Conservation (phyloP, 192 early-diverging fungal species). For the Coemansia sp. region DNA sequence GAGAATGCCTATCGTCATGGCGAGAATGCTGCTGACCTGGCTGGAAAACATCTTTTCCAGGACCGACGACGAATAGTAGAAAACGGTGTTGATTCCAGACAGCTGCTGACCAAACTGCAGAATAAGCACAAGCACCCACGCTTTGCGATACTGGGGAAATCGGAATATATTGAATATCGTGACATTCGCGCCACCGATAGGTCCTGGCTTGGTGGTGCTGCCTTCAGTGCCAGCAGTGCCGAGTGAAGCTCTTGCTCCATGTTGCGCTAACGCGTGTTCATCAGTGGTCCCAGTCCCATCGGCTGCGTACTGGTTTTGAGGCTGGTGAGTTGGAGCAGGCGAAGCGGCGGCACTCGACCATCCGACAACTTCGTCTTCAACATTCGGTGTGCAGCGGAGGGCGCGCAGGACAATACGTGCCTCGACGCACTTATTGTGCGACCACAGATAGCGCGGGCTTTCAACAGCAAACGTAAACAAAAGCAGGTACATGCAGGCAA, state of each 20-base stretch:
- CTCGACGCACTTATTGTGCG: constrained; percentile 27
- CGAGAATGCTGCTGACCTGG: constrained; percentile 62
- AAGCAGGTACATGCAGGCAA: constrained; percentile 53
- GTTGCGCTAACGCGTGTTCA: neutral
- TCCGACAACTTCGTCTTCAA: constrained; percentile 40
- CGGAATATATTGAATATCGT: constrained; percentile 50
- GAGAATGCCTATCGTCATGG: constrained; percentile 76
- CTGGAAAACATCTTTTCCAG: constrained; percentile 64
- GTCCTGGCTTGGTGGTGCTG: constrained; percentile 11
- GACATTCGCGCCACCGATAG: constrained; percentile 12
- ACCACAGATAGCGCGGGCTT: constrained; percentile 69
- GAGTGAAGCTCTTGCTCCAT: neutral
- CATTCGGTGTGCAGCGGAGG: constrained; percentile 34
- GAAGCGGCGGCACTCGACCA: constrained; percentile 15
- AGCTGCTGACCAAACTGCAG: constrained; percentile 84
- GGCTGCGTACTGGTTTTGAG: neutral
- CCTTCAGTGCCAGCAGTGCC: neutral
- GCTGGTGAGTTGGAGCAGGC: neutral
- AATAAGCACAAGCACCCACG: constrained; percentile 65
- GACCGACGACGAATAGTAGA: constrained; percentile 81
- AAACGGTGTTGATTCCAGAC: constrained; percentile 92
- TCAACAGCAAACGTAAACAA: constrained; percentile 66
- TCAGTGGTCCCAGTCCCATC: neutral
- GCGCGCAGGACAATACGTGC: constrained; percentile 32
- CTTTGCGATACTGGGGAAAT: constrained; percentile 59